Evolutionary conservation across 1,284 basidiomycete genomes (phyloP).

Genomic region (Pterula multifida): DNA sequence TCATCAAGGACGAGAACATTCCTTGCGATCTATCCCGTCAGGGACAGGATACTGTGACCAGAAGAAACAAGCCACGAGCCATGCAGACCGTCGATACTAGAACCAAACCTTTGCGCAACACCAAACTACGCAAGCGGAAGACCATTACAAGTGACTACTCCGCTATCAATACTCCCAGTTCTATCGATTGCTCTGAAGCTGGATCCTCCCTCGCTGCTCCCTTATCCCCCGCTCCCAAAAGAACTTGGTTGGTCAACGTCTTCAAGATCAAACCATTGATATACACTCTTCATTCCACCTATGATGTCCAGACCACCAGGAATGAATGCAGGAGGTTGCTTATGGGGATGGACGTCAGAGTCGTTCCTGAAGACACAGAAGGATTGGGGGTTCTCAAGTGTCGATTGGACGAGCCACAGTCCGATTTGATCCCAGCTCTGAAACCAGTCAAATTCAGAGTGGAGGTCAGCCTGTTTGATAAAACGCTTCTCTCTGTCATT

Average conservation of each 20-base stretch:
- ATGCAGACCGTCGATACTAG: constrained; percentile 24
- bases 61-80: background rate
- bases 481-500: background rate
- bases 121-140: constrained; percentile 33
- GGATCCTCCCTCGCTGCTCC: constrained; percentile 29
- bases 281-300: constrained; percentile 51
- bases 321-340: constrained; percentile 67
- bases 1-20: background rate
- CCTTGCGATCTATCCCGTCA: background rate
- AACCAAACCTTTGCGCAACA: constrained; percentile 17
- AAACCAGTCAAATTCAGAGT: constrained; percentile 72
- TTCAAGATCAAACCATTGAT: constrained; percentile 77
- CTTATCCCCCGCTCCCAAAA: constrained; percentile 40
- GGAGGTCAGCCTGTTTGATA: constrained; percentile 38
- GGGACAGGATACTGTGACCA: background rate
- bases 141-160: constrained; percentile 11
- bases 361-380: constrained; percentile 55
- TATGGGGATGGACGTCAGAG: constrained; percentile 56
- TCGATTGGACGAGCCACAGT: constrained; percentile 39
- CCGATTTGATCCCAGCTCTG: constrained; percentile 16
- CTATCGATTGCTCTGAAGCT: constrained; percentile 34
- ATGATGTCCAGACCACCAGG: constrained; percentile 58
- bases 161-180: constrained; percentile 6
- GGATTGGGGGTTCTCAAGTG: constrained; percentile 59
- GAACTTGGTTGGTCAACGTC: constrained; percentile 81